Percentiles rank a stretch among this genome's conserved stretches.
Conservation (phyloP, 495 filamentous ascomycete species). For the Lophium mytilinum region DNA sequence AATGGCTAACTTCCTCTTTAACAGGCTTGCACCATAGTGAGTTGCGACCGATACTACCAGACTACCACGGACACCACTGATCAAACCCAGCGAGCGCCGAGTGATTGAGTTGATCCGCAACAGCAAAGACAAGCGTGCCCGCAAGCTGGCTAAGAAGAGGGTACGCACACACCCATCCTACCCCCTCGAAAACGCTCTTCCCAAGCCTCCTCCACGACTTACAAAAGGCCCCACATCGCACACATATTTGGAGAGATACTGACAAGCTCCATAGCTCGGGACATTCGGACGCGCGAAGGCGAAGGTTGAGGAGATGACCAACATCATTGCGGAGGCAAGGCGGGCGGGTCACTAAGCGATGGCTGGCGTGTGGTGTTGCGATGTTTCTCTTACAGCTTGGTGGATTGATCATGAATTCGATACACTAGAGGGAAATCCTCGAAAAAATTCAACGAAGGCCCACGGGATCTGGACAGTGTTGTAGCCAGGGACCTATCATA, state of each 20-base stretch:
- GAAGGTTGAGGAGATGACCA: slow-evolving; percentile 97
- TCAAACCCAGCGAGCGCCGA: slow-evolving; percentile 70
- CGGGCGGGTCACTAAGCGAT: slow-evolving; percentile 66
- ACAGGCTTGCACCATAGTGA: slow-evolving; percentile 21
- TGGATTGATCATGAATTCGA: too few species aligned
- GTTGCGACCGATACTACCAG: slow-evolving; percentile 5
- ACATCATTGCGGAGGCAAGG: slow-evolving; percentile 93
- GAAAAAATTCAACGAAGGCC: too few species aligned
- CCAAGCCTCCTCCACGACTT: neutral
- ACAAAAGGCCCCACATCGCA: neutral
- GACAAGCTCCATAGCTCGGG: slow-evolving; percentile 50
- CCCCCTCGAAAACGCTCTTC: slow-evolving; percentile 17
- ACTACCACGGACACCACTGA: slow-evolving; percentile 64
- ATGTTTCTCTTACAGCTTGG: too few species aligned
- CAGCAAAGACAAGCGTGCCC: slow-evolving; percentile 97
- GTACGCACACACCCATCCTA: slow-evolving; percentile 38
- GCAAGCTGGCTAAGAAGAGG: slow-evolving; percentile 99
- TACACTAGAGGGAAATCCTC: too few species aligned
- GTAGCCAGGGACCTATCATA: too few species aligned
- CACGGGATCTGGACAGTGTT: too few species aligned
- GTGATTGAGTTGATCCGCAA: slow-evolving; percentile 98
- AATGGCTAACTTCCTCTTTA: slow-evolving; percentile 3
- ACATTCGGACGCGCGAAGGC: slow-evolving; percentile 96
- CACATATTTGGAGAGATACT: neutral
- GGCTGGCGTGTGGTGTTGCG: neutral